Evolutionary conservation across 805 yeast species (phyloP).

Genomic region (Metschnikowia peoriensis): DNA sequence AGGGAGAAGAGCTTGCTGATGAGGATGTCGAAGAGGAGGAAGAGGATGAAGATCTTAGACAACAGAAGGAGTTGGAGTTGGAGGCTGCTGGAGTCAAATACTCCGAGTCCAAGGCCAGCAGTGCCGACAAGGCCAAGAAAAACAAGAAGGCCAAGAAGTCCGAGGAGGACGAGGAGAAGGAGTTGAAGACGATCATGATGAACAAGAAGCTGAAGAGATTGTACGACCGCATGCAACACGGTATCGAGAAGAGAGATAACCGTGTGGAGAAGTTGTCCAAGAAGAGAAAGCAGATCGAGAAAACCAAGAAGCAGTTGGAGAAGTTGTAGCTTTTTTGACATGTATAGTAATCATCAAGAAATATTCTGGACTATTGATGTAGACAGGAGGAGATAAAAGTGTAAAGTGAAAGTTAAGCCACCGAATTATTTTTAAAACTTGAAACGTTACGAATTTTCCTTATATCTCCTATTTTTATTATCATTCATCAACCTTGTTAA

Average conservation of each 20-base stretch:
- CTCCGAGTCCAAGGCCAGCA: constrained; percentile 48
- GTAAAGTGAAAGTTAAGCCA: too few relatives aligned
- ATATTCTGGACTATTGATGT: neutral
- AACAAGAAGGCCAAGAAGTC: constrained; percentile 30
- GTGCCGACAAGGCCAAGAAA: constrained; percentile 17
- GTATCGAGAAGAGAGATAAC: constrained; percentile 76
- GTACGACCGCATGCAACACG: constrained; percentile 93
- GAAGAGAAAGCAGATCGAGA: constrained; percentile 68
- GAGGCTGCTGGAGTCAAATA: constrained; percentile 78
- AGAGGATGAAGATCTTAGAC: constrained; percentile 63
- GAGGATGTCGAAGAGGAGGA: constrained; percentile 46
- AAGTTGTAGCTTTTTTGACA: constrained; percentile 1
- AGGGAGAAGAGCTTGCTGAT: constrained; percentile 47
- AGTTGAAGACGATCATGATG: constrained; percentile 96
- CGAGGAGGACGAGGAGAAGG: constrained; percentile 64
- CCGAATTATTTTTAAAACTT: too few relatives aligned
- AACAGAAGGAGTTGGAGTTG: constrained; percentile 81
- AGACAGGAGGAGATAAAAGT: too few relatives aligned
- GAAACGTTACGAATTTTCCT: too few relatives aligned
- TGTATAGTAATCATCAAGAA: constrained; percentile 2
- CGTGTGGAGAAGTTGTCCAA: constrained; percentile 66
- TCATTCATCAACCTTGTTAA: too few relatives aligned
- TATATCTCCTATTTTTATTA: too few relatives aligned
- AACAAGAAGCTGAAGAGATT: constrained; percentile 91
- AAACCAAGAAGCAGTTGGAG: constrained; percentile 49